Evolutionary conservation across 305 asterid species (phyloP).

Genomic region (Plantago coronopus): DNA sequence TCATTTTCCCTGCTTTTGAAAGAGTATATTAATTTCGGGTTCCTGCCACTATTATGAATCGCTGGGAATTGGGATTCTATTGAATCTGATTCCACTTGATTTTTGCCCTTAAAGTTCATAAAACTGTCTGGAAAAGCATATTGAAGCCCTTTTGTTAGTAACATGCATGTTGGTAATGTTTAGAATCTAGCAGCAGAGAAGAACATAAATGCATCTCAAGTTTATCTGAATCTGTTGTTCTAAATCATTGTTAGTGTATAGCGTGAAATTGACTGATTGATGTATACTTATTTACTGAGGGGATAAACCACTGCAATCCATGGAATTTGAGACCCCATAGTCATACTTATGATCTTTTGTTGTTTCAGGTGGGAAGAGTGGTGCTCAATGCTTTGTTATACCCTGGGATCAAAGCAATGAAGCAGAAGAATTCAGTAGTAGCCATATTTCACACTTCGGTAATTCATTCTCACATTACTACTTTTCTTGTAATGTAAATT

Average conservation of each 20-base stretch:
- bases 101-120: not conserved
- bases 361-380: conserved; percentile 75
- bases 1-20: not conserved
- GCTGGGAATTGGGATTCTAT: conserved; percentile 13
- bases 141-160: too few species aligned
- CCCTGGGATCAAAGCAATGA: conserved; percentile 74
- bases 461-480: conserved; percentile 25
- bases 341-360: conserved; percentile 15
- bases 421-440: conserved; percentile 72
- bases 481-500: too few species aligned
- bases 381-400: conserved; percentile 80
- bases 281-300: too few species aligned
- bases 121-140: too few species aligned
- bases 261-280: not conserved
- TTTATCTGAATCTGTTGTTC: too few species aligned
- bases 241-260: not conserved
- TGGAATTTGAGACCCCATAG: conserved; percentile 9
- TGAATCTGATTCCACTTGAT: not conserved
- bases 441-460: conserved; percentile 87
- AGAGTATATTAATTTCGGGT: not conserved
- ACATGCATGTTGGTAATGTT: too few species aligned
- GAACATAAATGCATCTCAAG: too few species aligned
- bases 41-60: not conserved
- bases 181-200: too few species aligned
- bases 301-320: not conserved